phyloP scores from a whole-genome alignment of 2,329 filamentous ascomycete species.

The Aspergillus tamarii region DNA sequence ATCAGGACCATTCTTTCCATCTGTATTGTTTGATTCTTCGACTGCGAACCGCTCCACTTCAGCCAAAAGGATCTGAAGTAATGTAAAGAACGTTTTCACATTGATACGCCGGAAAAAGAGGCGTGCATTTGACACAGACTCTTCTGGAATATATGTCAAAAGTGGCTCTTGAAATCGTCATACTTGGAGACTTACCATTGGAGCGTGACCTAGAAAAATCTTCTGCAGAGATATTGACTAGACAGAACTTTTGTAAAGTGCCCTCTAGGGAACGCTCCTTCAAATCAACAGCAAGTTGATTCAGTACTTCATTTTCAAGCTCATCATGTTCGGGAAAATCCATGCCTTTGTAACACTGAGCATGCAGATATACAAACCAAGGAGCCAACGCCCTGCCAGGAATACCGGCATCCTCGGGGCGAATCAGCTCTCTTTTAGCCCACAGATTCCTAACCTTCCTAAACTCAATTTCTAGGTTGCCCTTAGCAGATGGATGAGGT shows the following conservation, averaged over 20 bases:
- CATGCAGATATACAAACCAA: slow-evolving; percentile 87
- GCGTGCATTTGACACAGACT: slow-evolving; percentile 50
- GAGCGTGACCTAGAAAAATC: slow-evolving; percentile 68
- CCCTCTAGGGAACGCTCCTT: slow-evolving; percentile 68
- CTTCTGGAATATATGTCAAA: slow-evolving; percentile 40
- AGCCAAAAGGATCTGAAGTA: slow-evolving; percentile 71
- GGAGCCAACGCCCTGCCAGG: slow-evolving; percentile 65
- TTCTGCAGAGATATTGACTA: slow-evolving; percentile 86
- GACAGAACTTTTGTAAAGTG: slow-evolving; percentile 74
- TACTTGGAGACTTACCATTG: slow-evolving; percentile 50
- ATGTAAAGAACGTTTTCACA: slow-evolving; percentile 71
- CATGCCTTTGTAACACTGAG: slow-evolving; percentile 77
- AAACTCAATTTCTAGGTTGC: slow-evolving; percentile 81
- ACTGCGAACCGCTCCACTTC: slow-evolving; percentile 65
- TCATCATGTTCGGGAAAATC: slow-evolving; percentile 76
- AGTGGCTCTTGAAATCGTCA: slow-evolving; percentile 3
- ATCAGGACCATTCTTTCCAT: slow-evolving; percentile 44
- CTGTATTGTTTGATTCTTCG: slow-evolving; percentile 50
- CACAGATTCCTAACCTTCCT: slow-evolving; percentile 63
- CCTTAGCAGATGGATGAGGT: slow-evolving; percentile 73
- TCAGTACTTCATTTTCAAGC: slow-evolving; percentile 82
- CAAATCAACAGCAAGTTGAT: slow-evolving; percentile 72
- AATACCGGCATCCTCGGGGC: slow-evolving; percentile 53
- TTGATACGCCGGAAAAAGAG: slow-evolving; percentile 76
- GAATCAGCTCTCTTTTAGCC: slow-evolving; percentile 57